Evolutionary conservation across 495 filamentous ascomycete genomes (phyloP).

Genomic region (Aspergillus conjunctus): DNA sequence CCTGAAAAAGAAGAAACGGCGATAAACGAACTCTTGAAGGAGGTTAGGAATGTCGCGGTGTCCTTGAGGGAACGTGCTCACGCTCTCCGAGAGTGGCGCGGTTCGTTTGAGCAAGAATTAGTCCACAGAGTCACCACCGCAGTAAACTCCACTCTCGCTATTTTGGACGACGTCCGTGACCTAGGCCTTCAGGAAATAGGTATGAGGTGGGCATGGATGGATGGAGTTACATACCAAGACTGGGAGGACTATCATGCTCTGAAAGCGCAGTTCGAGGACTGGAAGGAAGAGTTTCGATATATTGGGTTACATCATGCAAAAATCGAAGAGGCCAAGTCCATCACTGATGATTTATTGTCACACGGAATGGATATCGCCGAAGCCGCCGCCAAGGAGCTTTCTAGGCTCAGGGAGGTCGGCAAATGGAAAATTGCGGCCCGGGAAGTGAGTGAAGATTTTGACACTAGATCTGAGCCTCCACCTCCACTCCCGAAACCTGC

Average conservation of each 20-base stretch:
- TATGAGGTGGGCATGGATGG: slow-evolving; percentile 97
- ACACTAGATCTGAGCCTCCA: slow-evolving; percentile 52
- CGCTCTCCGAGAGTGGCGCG: slow-evolving; percentile 75
- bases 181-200: slow-evolving; percentile 92
- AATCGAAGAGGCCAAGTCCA: slow-evolving; percentile 67
- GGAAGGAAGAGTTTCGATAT: slow-evolving; percentile 76
- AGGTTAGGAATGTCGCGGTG: slow-evolving; percentile 73
- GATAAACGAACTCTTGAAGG: slow-evolving; percentile 61
- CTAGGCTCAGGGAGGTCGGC: slow-evolving; percentile 79
- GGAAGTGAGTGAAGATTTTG: slow-evolving; percentile 78
- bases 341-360: slow-evolving; percentile 69
- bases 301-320: slow-evolving; percentile 72
- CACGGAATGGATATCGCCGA: slow-evolving; percentile 80
- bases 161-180: slow-evolving; percentile 82
- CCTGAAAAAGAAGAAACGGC: slow-evolving; percentile 57
- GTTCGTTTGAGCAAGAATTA: slow-evolving; percentile 70
- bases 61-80: slow-evolving; percentile 80
- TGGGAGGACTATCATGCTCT: slow-evolving; percentile 90
- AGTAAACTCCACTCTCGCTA: slow-evolving; percentile 76
- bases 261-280: slow-evolving; percentile 80
- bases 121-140: slow-evolving; percentile 69
- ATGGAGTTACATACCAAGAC: slow-evolving; percentile 92
- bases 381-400: slow-evolving; percentile 78
- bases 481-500: slow-evolving; percentile 45
- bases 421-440: slow-evolving; percentile 79